Base-by-base conservation (phyloP, 805 yeast genomes). In the Jamesozyma hellenica region DNA sequence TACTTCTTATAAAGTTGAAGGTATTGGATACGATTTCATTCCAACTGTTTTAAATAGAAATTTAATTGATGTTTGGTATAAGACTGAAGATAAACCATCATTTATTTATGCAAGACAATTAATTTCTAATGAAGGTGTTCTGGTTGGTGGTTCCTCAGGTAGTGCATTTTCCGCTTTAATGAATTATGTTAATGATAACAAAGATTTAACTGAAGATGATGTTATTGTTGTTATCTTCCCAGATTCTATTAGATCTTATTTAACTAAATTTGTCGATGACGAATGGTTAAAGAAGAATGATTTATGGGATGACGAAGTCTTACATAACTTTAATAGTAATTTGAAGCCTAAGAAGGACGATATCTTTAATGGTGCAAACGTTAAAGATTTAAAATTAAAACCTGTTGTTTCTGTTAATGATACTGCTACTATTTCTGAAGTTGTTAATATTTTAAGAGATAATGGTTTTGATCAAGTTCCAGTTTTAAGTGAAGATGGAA, bases 71-170 rank as follows among this genome's bases (percentile, higher is more conserved):
- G 65, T 69, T 46, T 84, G 95, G 95, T 73, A 79, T 68, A 84
- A 84, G 68, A 83, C 94, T 32, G 87, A 82, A 49, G 95, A 84
- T 58, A 72, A 77, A 43, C 87, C 80, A 47, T 75, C 90, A 30
- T 85, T 84, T 67, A 68, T 75, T 41, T 74, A 80, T 51, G 90
- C 94, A 29, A 73, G 95, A 67, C 77, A 86, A 64, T 70, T 84
- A 48, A 84, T 84, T 51, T 67, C 78, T 38, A 88, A 82, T 56
- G 95, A 84, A 64, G 95, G 95, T 60, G 75, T 84, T 40, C 68
- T 84, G 38, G 86, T 84, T 37, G 95, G 95, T 56, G 95, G 95
- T n/a, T 79, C 88, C 9, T 78, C 88, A 13, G 95, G 95, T 43
- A 71, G 81, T 50, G 88, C 95, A 9, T 72, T 84, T 51, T 78